Base-by-base conservation (phyloP, 208 protist species). In the Crithidia acanthocephali region DNA sequence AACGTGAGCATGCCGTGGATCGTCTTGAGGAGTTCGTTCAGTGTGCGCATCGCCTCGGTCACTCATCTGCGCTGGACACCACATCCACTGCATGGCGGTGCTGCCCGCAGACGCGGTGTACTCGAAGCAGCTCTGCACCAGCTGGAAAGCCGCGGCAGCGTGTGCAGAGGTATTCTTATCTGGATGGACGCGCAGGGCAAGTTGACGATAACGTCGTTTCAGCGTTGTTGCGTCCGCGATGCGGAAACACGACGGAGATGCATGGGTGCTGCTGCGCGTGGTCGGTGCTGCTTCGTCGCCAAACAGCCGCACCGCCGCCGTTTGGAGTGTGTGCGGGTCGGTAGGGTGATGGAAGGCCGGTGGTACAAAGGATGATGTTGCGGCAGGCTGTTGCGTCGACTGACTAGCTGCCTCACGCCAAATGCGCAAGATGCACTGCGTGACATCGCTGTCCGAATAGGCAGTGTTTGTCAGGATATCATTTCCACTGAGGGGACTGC, bases 161-260 rank as follows among this genome's bases (percentile, higher is more conserved):
- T 63, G 15, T 4, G 65, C 9, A 45, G 71, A 68, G 4, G 67
- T 32, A 61, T 95, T 95, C 76, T 97, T 97, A 79, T 97, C 92
- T 0, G 92, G 92, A 56, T 97, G 92, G 5, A 90, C 63, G 18
- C 80, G 80, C 44, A 94, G 48, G 3, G 85, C 88, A 22, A 92
- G 63, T 15, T 68, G 62, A 50, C 81, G 88, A 72, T 95, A 97
- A 16, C 81, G 81, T 37, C 79, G 88, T 64, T 82, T 92, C 28
- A 95, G 56, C 5, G 51, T 30, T 16, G 61, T 52, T 23, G 65
- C 2, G 11, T 66, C 37, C 20, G 40, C 10, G 20, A 71, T 72
- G 20, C 65, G 48, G 37, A 62, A 22, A 55, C 48, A 22, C 27
- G 20, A n/a, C 20, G 1, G 27, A 28, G 56, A 20, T 33, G 37